phyloP scores from a whole-genome alignment of 129 eudicot species.

The Ambrosia artemisiifolia region DNA sequence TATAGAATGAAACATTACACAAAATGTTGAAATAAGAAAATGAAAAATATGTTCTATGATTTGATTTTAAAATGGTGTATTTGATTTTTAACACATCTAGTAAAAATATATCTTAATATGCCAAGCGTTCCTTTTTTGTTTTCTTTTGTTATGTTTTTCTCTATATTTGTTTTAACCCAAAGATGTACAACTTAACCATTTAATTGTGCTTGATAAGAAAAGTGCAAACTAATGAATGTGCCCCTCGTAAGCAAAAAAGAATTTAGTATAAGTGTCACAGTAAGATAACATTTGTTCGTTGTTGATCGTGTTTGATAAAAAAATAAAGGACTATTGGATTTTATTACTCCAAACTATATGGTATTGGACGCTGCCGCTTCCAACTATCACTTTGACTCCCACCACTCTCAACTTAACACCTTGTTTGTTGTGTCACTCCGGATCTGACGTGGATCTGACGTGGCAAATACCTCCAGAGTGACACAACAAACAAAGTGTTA shows the following conservation, averaged over 20 bases:
- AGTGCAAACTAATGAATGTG: background rate
- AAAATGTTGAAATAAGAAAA: background rate
- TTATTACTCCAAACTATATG: too few relatives aligned
- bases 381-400: too few relatives aligned
- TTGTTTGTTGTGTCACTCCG: too few relatives aligned
- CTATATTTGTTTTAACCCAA: background rate
- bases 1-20: background rate
- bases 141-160: background rate
- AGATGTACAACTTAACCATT: background rate
- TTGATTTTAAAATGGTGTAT: background rate
- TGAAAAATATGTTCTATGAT: background rate
- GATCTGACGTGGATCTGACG: too few relatives aligned
- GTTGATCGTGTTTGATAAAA: background rate
- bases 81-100: too few relatives aligned
- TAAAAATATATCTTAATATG: too few relatives aligned
- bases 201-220: background rate
- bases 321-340: too few relatives aligned
- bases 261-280: background rate
- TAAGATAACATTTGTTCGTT: background rate
- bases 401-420: too few relatives aligned
- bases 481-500: too few relatives aligned
- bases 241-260: background rate
- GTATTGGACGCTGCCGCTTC: too few relatives aligned
- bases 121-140: too few relatives aligned
- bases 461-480: too few relatives aligned